Conservation (phyloP, 306 rosid genomes). For the Pyrus communis region DNA sequence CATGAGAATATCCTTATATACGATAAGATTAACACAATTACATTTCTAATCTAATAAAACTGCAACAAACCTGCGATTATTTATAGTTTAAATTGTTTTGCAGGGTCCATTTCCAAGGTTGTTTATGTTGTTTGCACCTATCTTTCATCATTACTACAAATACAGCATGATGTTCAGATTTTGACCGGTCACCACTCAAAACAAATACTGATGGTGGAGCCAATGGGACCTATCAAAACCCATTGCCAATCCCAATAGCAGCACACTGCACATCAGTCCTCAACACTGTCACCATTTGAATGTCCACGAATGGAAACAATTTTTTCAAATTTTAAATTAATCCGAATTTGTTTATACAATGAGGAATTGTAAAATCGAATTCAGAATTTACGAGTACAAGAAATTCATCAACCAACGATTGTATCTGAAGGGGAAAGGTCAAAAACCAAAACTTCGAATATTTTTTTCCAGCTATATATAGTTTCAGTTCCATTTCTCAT, state of each 20-base stretch:
- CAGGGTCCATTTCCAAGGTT: not conserved
- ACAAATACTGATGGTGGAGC: not conserved
- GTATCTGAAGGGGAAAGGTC: not conserved
- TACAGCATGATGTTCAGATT: slow-evolving; percentile 3
- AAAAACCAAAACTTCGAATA: not conserved
- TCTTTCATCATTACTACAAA: not conserved
- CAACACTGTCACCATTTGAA: not conserved
- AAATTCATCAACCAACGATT: not conserved
- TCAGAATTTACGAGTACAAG: not conserved
- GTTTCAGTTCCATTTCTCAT: not conserved
- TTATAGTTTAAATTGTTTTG: no score
- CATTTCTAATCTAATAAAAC: no score
- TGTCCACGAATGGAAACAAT: no score
- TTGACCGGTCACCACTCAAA: slow-evolving; percentile 9
- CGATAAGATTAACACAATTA: no score
- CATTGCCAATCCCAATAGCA: slow-evolving; percentile 1
- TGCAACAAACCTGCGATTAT: no score
- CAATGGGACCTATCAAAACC: not conserved
- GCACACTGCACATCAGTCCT: not conserved
- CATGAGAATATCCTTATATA: no score
- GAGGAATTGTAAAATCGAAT: not conserved
- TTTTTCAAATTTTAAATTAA: not conserved
- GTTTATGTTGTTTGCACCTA: not conserved
- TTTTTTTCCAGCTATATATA: not conserved
- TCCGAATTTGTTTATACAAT: not conserved